These are phyloP conservation scores for Stellera chamaejasme DNA, from an alignment of 345 rosid species.

Conservation along the genomic window DNA sequence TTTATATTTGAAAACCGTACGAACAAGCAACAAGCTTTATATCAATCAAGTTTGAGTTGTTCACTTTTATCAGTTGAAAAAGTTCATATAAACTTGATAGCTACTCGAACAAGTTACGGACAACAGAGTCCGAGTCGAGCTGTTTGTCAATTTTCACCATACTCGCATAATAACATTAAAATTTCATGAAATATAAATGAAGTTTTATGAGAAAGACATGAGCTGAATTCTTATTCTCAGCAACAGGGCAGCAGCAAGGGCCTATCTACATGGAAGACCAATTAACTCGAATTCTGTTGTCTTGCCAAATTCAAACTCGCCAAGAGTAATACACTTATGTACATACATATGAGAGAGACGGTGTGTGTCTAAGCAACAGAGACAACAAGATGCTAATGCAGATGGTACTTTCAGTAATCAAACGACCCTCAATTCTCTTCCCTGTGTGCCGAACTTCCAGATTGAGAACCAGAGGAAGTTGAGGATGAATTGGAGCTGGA, in stretches of 20 bases:
- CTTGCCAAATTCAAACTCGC: conserved; percentile 8
- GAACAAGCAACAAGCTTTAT: no score
- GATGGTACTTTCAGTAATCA: not conserved
- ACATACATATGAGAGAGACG: conserved; percentile 21
- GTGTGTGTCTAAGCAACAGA: conserved; percentile 13
- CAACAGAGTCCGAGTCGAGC: no score
- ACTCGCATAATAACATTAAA: no score
- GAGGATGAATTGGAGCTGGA: conserved; percentile 38
- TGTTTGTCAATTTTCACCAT: no score
- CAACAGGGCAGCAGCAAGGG: not conserved
- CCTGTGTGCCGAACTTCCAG: conserved; percentile 27
- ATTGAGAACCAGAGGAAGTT: conserved; percentile 21
- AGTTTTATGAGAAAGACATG: no score
- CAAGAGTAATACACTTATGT: conserved; percentile 18
- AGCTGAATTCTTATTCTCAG: not conserved
- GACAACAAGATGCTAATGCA: conserved; percentile 6
- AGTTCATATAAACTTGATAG: no score
- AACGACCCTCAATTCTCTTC: conserved; percentile 30
- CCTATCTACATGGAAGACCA: no score
- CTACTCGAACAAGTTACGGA: no score
- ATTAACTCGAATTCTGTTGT: not conserved
- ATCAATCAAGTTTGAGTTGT: no score
- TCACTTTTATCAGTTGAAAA: no score
- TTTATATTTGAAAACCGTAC: no score
- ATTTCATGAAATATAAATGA: no score